Evolutionary conservation across 139 green algal species (phyloP).

Genomic region (Chlorella sp.): DNA sequence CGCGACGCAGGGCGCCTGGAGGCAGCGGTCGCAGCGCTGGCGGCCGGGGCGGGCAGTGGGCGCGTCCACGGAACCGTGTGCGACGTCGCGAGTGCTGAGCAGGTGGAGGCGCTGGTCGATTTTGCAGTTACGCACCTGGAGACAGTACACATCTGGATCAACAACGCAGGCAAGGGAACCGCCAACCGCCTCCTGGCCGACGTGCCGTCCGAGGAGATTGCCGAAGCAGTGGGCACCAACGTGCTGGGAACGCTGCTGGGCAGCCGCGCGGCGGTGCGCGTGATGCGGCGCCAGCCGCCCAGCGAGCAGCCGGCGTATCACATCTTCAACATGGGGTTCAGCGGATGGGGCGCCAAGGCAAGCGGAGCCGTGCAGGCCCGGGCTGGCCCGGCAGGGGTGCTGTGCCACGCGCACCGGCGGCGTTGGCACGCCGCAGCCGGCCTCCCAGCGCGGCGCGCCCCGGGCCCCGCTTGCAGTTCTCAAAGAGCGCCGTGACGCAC

Average conservation of each 20-base stretch:
- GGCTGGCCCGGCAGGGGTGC: not conserved
- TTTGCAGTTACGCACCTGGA: slow-evolving; percentile 41
- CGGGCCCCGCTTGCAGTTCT: slow-evolving; percentile 40
- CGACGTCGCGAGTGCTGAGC: slow-evolving; percentile 35
- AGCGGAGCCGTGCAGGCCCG: slow-evolving; percentile 13
- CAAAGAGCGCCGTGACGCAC: slow-evolving; percentile 52
- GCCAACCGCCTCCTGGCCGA: slow-evolving; percentile 54
- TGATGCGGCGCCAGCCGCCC: slow-evolving; percentile 52
- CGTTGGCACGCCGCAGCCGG: not conserved
- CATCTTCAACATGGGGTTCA: slow-evolving; percentile 44
- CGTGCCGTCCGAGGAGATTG: slow-evolving; percentile 43
- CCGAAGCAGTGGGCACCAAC: slow-evolving; percentile 52
- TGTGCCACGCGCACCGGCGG: not conserved
- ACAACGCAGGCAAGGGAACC: slow-evolving; percentile 66
- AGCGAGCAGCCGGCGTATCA: slow-evolving; percentile 33
- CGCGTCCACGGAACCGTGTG: slow-evolving; percentile 25
- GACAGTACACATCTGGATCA: slow-evolving; percentile 61
- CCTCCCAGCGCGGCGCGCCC: not conserved
- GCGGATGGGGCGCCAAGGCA: slow-evolving; percentile 20
- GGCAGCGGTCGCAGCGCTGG: slow-evolving; percentile 37
- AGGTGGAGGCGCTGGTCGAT: slow-evolving; percentile 37
- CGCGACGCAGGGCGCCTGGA: slow-evolving; percentile 37
- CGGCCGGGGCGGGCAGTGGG: slow-evolving; percentile 14
- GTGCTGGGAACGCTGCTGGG: slow-evolving; percentile 59
- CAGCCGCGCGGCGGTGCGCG: slow-evolving; percentile 42